Evolutionary conservation across 441 rosid species (phyloP), one percentile per base, ranked within the genome.

Genomic region (Biscutella laevigata): DNA sequence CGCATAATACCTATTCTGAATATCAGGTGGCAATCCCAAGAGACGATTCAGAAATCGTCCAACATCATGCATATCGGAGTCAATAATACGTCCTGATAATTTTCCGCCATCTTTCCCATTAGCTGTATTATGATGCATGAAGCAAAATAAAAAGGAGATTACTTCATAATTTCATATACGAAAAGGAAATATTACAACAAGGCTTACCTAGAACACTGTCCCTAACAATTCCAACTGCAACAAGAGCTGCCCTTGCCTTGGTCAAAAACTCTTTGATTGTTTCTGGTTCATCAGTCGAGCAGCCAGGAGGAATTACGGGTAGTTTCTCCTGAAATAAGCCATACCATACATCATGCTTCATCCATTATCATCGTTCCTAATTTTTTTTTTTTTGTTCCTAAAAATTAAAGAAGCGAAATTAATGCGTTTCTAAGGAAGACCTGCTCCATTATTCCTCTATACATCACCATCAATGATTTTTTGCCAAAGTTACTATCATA

Each of bases 21-120:
- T 92, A 51, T 88, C 95, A 48, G 97, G 92, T 47, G 99, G 95
- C 72, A 92, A 76, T 53, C 99, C 99, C 50, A 92, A 73, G 59
- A 92, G 90, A 26, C 99, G 86, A 74, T 92, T 92, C 42, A 92
- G 80, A 67, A 92, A 92, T 63, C 99, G 86, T 16, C 96, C 98
- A 66, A 88, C 91, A 61, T 92, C 99, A 56, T 92, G 99, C 95
- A 92, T 92, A 61, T 92, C 96, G 14, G 99, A 88, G 77, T 92
- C 99, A 75, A 88, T 75, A 61, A 92, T 92, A 53, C 99, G 97
- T 43, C 97, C 99, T 11, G 90, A 75, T 20, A 81, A 68, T 69
- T 84, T 92, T 13, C 86, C 84, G 64, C 38, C 59, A 69, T 88
- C 96, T 71, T 84, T 88, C 55, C 89, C 98, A 61, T 74, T 84